Base-by-base conservation (phyloP, 1,284 basidiomycete genomes). In the Fomitopsis pinicola region DNA sequence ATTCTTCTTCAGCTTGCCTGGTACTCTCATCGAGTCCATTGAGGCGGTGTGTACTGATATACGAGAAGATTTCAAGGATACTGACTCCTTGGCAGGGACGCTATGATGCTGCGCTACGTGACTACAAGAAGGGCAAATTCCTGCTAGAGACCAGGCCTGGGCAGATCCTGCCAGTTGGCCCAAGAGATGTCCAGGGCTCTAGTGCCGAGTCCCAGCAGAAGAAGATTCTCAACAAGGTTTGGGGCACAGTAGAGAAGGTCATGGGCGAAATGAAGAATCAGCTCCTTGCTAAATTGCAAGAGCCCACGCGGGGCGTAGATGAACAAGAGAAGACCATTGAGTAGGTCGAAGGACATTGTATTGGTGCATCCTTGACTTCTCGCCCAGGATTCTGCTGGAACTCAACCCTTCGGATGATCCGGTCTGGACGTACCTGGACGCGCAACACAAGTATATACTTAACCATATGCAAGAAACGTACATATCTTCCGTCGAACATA, bases 281-380 rank as follows among this genome's bases (percentile, higher is more conserved):
- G 36, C 80, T 99, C n/a, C 77, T 91, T 54, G 81, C 81, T 9
- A 87, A 92, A 68, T 76, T 99, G 42, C 87, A 91, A 71, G 94
- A 98, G 67, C 83, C 89, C 2, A 81, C 78, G 46, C 80, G 92
- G 52, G 88, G 84, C 53, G 84, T 97, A 4, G 97, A 99, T 62
- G 97, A 98, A 67, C 94, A 98, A 65, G 96, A 98, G 77, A 95
- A 94, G 79, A 98, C 94, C 1, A 92, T 99, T 55, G 96, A 99
- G 95, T 95, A 69, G 69, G 89, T 33, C 77, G 22, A 42, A 42
- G 7, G 44, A 9, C 59, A 2, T 55, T 14, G 1, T 30, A 28
- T 5, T 1, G 30, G 17, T 40, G 38, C 48, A 35, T 30, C 14
- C 22, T 19, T n/a, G 22, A 42, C 58, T 42, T 38, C 12, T 5